Percentiles rank a stretch among this genome's conserved stretches.
Conservation (phyloP, 129 eudicot genomes). For the Artemisia argyi region DNA sequence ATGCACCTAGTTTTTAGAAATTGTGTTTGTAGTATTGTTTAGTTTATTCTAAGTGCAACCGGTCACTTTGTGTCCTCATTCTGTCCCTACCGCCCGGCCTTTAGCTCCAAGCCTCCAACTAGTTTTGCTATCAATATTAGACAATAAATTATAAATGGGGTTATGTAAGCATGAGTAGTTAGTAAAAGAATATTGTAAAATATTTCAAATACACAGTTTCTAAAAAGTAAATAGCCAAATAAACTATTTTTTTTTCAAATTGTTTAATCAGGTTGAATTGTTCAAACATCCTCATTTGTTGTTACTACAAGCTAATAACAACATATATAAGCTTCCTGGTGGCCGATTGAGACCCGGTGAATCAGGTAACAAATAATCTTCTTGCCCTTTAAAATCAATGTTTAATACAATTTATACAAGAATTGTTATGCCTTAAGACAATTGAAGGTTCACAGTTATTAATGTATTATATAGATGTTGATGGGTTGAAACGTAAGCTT, state of each 20-base stretch:
- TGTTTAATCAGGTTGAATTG: conserved; percentile 58
- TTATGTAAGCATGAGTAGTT: neutral
- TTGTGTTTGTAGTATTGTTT: too few species aligned
- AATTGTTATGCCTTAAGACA: neutral
- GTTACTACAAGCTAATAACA: conserved; percentile 66
- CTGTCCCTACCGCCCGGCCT: too few species aligned
- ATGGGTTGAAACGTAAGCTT: conserved; percentile 75
- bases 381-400: neutral
- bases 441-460: neutral
- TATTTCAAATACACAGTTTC: neutral
- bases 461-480: conserved; percentile 41
- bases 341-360: conserved; percentile 79
- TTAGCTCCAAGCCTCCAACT: too few species aligned
- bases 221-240: neutral
- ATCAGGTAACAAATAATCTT: conserved; percentile 49
- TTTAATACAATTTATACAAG: too few species aligned
- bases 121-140: too few species aligned
- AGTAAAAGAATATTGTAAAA: neutral
- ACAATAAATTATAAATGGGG: too few species aligned
- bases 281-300: conserved; percentile 81
- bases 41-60: too few species aligned
- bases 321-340: conserved; percentile 74
- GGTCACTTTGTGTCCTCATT: too few species aligned
- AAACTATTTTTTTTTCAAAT: neutral
- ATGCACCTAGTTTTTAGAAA: too few species aligned